A percentile compares a stretch with the other conserved stretches of the same genome.
phyloP scores from a whole-genome alignment of 1,139 yeast genomes.

The Hyphopichia khmerensis region DNA sequence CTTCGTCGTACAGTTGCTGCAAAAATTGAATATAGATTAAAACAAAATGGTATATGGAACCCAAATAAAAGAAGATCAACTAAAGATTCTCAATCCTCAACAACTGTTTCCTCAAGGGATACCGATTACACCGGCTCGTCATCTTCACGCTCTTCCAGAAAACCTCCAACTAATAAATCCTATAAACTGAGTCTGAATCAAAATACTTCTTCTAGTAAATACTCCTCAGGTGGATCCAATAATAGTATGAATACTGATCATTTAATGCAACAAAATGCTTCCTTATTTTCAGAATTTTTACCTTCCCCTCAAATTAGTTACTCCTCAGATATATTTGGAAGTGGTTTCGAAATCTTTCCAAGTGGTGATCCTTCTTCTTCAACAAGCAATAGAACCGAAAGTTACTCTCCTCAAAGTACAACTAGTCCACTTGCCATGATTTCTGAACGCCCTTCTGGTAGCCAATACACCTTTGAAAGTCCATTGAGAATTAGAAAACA shows the following conservation, averaged over 20 bases:
- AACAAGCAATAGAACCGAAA: neutral
- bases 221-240: neutral
- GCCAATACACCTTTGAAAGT: neutral
- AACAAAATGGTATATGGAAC: slow-evolving; percentile 15
- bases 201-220: neutral
- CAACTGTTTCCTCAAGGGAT: neutral
- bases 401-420: neutral
- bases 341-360: neutral
- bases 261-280: slow-evolving; percentile 31
- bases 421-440: slow-evolving; percentile 1
- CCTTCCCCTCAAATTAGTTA: slow-evolving; percentile 44
- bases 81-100: neutral
- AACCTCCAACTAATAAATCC: neutral
- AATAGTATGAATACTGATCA: slow-evolving; percentile 29
- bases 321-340: slow-evolving; percentile 30
- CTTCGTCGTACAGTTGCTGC: slow-evolving; percentile 45
- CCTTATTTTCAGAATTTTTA: slow-evolving; percentile 30
- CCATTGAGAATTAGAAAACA: neutral
- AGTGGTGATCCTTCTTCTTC: neutral
- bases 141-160: neutral
- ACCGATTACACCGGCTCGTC: neutral
- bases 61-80: neutral
- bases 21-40: slow-evolving; percentile 38
- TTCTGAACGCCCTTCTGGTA: neutral
- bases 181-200: neutral